Percentiles rank a stretch among this genome's conserved stretches.
phyloP scores from a whole-genome alignment of 495 filamentous ascomycete genomes.

The Neurospora terricola region DNA sequence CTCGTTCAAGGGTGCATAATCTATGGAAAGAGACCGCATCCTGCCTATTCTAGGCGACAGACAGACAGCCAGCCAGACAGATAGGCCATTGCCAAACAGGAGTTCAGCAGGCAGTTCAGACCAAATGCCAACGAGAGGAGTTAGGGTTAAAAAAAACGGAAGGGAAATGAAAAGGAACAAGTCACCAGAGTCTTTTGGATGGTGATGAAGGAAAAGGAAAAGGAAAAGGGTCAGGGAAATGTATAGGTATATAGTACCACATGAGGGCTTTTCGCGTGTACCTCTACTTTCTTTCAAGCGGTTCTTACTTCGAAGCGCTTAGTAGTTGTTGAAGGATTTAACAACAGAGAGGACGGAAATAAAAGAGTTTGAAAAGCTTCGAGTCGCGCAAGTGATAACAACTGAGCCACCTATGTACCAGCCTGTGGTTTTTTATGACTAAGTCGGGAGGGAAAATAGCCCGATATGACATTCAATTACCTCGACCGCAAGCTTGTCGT shows the following conservation, averaged over 20 bases:
- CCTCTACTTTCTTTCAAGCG: not conserved
- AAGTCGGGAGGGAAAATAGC: not conserved
- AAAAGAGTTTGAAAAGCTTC: not conserved
- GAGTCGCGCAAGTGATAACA: not conserved
- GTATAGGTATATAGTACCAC: not conserved
- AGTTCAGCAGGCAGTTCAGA: not conserved
- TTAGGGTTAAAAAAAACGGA: not conserved
- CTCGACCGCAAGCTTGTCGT: not conserved
- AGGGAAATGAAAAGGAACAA: not conserved
- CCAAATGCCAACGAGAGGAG: not conserved
- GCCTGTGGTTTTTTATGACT: not conserved
- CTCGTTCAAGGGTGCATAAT: not conserved
- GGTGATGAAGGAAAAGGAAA: not conserved
- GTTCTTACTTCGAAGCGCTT: not conserved
- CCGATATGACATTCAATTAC: not conserved
- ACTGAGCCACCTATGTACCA: not conserved
- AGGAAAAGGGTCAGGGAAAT: not conserved
- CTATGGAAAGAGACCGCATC: not conserved
- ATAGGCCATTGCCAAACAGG: not conserved
- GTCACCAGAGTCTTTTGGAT: not conserved
- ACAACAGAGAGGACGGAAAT: not conserved
- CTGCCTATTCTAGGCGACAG: not conserved
- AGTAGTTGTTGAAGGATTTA: not conserved
- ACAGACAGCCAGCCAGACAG: not conserved
- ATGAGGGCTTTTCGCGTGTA: not conserved